Percentiles rank a stretch among this genome's conserved stretches.
phyloP scores from a whole-genome alignment of 2,329 filamentous ascomycete species.

The Emmonsia crescens region DNA sequence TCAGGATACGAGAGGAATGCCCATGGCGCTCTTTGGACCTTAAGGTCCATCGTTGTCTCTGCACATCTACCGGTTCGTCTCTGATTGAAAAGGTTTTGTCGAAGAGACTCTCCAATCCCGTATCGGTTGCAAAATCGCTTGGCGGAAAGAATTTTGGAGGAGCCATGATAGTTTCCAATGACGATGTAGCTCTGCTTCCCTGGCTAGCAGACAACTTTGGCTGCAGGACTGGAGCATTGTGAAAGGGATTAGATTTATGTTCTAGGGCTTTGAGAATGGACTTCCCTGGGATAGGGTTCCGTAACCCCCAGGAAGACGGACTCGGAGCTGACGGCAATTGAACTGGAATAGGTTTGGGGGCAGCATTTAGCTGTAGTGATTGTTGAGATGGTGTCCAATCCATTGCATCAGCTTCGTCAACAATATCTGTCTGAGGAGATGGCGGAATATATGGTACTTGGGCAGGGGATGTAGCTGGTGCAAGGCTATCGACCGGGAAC shows the following conservation, averaged over 20 bases:
- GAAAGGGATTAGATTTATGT: constrained; percentile 29
- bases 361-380: constrained; percentile 23
- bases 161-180: constrained; percentile 28
- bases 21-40: background rate
- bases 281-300: constrained; percentile 18
- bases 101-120: constrained; percentile 38
- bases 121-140: constrained; percentile 31
- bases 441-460: constrained; percentile 20
- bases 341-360: constrained; percentile 21
- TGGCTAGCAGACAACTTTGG: constrained; percentile 7
- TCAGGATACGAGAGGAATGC: constrained; percentile 7
- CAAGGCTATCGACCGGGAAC: constrained; percentile 34
- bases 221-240: constrained; percentile 20
- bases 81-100: constrained; percentile 33
- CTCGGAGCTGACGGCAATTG: constrained; percentile 30
- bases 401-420: constrained; percentile 32
- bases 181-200: constrained; percentile 12
- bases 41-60: constrained; percentile 12
- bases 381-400: constrained; percentile 41
- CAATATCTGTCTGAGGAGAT: constrained; percentile 29
- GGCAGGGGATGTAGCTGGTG: constrained; percentile 18
- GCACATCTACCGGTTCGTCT: constrained; percentile 23
- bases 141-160: constrained; percentile 37
- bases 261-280: constrained; percentile 25
- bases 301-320: constrained; percentile 31